Evolutionary conservation across 352 stramenopile genomes (phyloP), one percentile per base, ranked within the genome.

Genomic region (Pythium rishiriense): DNA sequence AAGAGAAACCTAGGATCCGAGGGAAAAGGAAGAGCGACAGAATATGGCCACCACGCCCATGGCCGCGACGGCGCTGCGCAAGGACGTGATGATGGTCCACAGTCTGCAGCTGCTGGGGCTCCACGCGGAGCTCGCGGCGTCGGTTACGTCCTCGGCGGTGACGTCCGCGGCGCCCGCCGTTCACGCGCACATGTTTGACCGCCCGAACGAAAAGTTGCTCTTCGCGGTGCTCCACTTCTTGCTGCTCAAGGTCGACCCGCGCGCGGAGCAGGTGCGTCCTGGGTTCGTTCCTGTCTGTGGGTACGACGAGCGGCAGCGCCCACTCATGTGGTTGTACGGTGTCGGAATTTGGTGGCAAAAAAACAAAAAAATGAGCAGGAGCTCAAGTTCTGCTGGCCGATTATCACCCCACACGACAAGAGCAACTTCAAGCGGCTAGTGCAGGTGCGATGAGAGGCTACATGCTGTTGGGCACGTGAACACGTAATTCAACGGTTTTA

Each of bases 351-450:
- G n/a, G n/a, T n/a, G n/a, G n/a, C n/a, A n/a, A n/a, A n/a, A n/a
- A n/a, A n/a, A n/a, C n/a, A n/a, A n/a, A n/a, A n/a, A n/a, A n/a
- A n/a, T 11, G 42, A 8, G 21, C 19, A 87, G 76, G 76, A 85
- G 58, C 61, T 88, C 39, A 69, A 71, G 25, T 85, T 78, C 46
- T 88, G 74, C 54, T 88, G 79, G 79, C 74, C 79, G 25, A 66
- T 82, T 42, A 61, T 79, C 29, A 86, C 73, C 5, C 74, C 78
- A 10, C 80, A 87, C 46, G 78, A 86, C 63, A 87, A 87, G 61
- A 73, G 62, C 50, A 84, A 71, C 37, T 86, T 87, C 58, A 86
- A 89, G 67, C 66, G 78, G 14, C 66, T 83, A n/a, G 74, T 80
- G 3, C 77, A 88, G 68, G 79, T 86, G 19, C 14, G 33, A 41